These are phyloP conservation scores for Pestalotiopsis fici DNA, from an alignment of 2,329 filamentous ascomycete species.

Conservation along the genomic window DNA sequence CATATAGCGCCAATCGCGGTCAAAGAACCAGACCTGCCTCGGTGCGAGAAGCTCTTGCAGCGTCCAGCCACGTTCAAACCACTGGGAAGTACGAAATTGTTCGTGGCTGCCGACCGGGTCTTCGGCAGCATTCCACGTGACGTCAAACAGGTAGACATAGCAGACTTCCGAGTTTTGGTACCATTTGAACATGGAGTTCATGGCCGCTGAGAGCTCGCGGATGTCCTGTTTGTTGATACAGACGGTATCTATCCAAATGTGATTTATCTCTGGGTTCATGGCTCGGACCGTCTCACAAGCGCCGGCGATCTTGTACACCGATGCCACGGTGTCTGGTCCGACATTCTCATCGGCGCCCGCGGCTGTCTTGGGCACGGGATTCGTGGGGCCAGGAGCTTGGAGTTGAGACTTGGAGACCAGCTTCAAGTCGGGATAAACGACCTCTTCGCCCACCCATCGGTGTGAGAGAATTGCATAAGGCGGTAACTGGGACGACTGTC, in stretches of 20 bases:
- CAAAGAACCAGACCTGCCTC: not conserved
- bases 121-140: slow-evolving; percentile 7
- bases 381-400: not conserved
- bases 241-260: slow-evolving; percentile 5
- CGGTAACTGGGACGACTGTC: not conserved
- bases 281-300: not conserved
- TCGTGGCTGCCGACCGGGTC: too few species aligned
- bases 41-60: not conserved
- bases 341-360: not conserved
- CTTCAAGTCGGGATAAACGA: not conserved
- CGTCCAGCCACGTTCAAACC: not conserved
- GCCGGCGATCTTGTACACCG: not conserved
- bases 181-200: slow-evolving; percentile 18
- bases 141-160: slow-evolving; percentile 19
- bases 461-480: not conserved
- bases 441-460: not conserved
- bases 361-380: not conserved
- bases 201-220: slow-evolving; percentile 7
- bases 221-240: slow-evolving; percentile 7
- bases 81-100: not conserved
- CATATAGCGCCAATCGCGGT: not conserved
- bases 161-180: slow-evolving; percentile 14
- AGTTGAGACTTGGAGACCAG: not conserved
- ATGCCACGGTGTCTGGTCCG: not conserved
- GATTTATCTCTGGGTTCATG: not conserved